Base-by-base conservation (phyloP, 371 early-diverging fungal genomes). In the Ordospora pajunii region DNA sequence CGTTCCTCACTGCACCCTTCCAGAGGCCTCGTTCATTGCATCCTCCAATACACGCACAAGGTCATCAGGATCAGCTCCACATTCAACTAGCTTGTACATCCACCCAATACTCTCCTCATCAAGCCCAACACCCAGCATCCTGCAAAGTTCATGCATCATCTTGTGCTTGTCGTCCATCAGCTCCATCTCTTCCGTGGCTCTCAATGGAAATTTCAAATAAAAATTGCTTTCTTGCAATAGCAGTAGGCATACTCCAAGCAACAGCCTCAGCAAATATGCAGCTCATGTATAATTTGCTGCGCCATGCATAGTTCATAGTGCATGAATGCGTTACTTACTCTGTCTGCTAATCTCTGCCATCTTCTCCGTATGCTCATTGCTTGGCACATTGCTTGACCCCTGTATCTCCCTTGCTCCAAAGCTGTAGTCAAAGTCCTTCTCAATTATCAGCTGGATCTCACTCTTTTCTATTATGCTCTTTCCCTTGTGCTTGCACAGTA, bases 341-440 rank as follows among this genome's bases (percentile, higher is more conserved):
- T 75, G 77, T 74, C 73, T 73, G 19, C 51, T 68, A 14, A 80
- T 52, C 65, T 80, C 81, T 14, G 71, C 75, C 67, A 77, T 73
- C 52, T 67, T 73, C 44, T 70, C 77, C 19, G 77, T 40, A 53
- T 80, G 78, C 22, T 80, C 75, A 43, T 67, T 46, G 11, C 48
- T 68, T 40, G 78, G 73, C 21, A 23, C 2, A 2, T 37, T 54
- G 5, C 43, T 77, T 12, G 40, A 40, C 6, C 43, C 42, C n/a
- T 54, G 40, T 21, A 72, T 67, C 22, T 43, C 66, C 46, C 76
- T 48, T 19, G 43, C 25, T 12, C 79, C 80, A 78, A 85, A 82
- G 14, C 77, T 70, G 53, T 78, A 79, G 65, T 84, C 86, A 78
- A 83, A 85, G 52, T 85, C 84, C 62, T 80, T 83, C 75, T 85